A percentile compares a stretch with the other conserved stretches of the same genome.
phyloP scores from a whole-genome alignment of 2,329 filamentous ascomycete genomes.

The Trichoderma koningii region DNA sequence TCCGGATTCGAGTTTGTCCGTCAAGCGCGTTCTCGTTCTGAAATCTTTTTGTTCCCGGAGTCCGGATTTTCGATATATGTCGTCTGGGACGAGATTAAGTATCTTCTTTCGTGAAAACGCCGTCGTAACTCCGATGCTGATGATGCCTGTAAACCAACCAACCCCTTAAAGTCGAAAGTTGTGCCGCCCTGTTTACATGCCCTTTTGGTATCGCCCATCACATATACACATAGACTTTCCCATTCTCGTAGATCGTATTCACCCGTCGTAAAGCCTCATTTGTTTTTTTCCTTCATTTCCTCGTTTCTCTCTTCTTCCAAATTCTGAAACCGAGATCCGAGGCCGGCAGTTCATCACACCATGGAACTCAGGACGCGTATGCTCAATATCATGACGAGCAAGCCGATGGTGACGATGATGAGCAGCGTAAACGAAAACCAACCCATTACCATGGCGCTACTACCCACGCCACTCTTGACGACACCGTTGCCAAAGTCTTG shows the following conservation, averaged over 20 bases:
- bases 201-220: slow-evolving; percentile 25
- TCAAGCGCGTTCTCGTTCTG: background rate
- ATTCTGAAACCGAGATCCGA: no score
- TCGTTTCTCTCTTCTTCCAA: background rate
- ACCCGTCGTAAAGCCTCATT: background rate
- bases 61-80: background rate
- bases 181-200: slow-evolving; percentile 26
- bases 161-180: slow-evolving; percentile 23
- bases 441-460: slow-evolving; percentile 91
- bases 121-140: slow-evolving; percentile 40
- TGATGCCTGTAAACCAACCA: slow-evolving; percentile 35
- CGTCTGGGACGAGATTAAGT: slow-evolving; percentile 20
- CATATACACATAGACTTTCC: slow-evolving; percentile 30
- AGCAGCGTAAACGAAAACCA: slow-evolving; percentile 96
- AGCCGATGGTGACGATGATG: slow-evolving; percentile 91
- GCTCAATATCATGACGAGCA: slow-evolving; percentile 95
- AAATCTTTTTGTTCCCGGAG: background rate
- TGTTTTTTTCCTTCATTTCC: no score
- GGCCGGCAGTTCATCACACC: slow-evolving; percentile 35
- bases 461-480: slow-evolving; percentile 85
- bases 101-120: slow-evolving; percentile 27
- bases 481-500: slow-evolving; percentile 91
- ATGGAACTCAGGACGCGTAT: slow-evolving; percentile 75
- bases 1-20: background rate
- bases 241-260: slow-evolving; percentile 22